phyloP scores from a whole-genome alignment of 805 yeast species.

The Lipomyces lipofer region DNA sequence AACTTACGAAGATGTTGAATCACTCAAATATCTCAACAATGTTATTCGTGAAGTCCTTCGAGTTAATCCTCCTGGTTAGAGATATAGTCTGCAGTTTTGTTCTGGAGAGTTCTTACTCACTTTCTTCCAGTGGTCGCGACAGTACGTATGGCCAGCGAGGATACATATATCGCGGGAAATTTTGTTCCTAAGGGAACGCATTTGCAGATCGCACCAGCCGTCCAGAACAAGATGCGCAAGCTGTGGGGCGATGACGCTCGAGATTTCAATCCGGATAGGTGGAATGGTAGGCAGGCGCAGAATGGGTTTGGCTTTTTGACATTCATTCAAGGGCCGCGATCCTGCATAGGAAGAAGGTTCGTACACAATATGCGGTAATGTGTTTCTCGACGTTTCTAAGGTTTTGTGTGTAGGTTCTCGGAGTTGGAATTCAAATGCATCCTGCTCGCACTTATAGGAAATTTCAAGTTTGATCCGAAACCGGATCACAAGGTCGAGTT shows the following conservation, averaged over 20 bases:
- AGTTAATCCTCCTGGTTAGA: slow-evolving; percentile 15
- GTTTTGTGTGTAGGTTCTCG: slow-evolving; percentile 14
- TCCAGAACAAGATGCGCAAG: slow-evolving; percentile 6
- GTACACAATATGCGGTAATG: too few relatives aligned
- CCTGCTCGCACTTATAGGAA: slow-evolving; percentile 17
- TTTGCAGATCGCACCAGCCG: slow-evolving; percentile 5
- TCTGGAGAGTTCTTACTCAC: slow-evolving; percentile 4
- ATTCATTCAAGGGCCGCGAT: slow-evolving; percentile 26
- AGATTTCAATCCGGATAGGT: slow-evolving; percentile 26
- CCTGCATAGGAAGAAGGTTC: slow-evolving; percentile 26
- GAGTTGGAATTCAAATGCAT: slow-evolving; percentile 23
- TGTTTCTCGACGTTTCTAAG: not conserved
- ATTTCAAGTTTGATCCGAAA: slow-evolving; percentile 7
- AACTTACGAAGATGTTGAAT: slow-evolving; percentile 20
- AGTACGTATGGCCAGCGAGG: slow-evolving; percentile 15
- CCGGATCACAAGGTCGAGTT: slow-evolving; percentile 13
- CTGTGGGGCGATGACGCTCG: slow-evolving; percentile 29
- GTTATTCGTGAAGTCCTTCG: slow-evolving; percentile 23
- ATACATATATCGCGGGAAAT: slow-evolving; percentile 8
- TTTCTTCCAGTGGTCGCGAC: slow-evolving; percentile 22
- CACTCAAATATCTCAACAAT: slow-evolving; percentile 17
- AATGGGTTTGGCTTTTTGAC: slow-evolving; percentile 18
- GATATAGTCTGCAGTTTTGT: too few relatives aligned
- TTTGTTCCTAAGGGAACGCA: slow-evolving; percentile 25
- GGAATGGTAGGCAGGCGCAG: slow-evolving; percentile 18